Percentiles rank a stretch among this genome's conserved stretches.
Evolutionary conservation across 768 basidiomycete genomes (phyloP).

Genomic region (Dentipellis fragilis): DNA sequence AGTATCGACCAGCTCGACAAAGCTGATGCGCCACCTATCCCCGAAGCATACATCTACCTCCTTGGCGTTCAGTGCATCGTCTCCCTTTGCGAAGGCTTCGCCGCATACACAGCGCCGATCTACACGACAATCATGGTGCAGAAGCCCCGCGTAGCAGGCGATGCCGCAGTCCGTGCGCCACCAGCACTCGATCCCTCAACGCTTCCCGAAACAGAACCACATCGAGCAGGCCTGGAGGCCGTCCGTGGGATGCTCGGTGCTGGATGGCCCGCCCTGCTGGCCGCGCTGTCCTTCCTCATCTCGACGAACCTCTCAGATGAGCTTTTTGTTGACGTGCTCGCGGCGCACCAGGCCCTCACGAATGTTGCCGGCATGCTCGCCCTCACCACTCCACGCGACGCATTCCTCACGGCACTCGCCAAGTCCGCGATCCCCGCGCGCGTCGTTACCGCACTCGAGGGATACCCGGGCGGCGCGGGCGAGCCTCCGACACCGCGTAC

Average conservation of each 20-base stretch:
- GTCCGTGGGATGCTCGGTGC: constrained; percentile 74
- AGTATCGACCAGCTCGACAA: constrained; percentile 99
- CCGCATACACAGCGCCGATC: constrained; percentile 62
- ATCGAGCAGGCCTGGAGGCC: constrained; percentile 47
- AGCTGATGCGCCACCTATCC: constrained; percentile 87
- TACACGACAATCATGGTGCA: constrained; percentile 66
- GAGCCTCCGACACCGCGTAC: constrained; percentile 55
- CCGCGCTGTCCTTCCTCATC: constrained; percentile 82
- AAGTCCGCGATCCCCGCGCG: constrained; percentile 87
- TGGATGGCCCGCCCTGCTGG: constrained; percentile 89
- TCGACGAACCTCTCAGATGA: constrained; percentile 87
- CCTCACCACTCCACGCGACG: constrained; percentile 80
- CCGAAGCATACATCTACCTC: constrained; percentile 89
- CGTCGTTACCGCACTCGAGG: constrained; percentile 79
- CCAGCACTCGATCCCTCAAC: constrained; percentile 56
- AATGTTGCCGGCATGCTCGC: constrained; percentile 86
- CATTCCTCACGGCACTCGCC: constrained; percentile 83
- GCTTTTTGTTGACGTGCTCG: constrained; percentile 80
- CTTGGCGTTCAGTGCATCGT: constrained; percentile 83
- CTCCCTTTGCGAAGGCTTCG: constrained; percentile 80
- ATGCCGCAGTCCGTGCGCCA: constrained; percentile 59
- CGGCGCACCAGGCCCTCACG: constrained; percentile 75
- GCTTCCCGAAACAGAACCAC: constrained; percentile 42
- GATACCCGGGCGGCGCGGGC: constrained; percentile 20
- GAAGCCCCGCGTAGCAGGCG: constrained; percentile 47